A percentile compares a stretch with the other conserved stretches of the same genome.
phyloP scores from a whole-genome alignment of 495 filamentous ascomycete species.

The Parathielavia hyrcaniae region DNA sequence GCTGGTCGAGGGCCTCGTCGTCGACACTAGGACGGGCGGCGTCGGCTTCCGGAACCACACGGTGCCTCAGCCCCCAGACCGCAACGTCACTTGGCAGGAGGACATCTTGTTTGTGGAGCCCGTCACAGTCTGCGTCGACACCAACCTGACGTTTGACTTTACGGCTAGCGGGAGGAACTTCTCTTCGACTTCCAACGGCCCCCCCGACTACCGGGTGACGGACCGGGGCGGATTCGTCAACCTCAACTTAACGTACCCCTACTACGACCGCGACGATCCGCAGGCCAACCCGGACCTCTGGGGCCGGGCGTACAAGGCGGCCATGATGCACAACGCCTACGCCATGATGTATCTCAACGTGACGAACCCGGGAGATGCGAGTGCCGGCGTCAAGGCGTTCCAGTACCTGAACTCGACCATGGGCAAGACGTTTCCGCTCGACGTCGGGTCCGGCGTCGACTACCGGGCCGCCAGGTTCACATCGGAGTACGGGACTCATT shows the following conservation, averaged over 20 bases:
- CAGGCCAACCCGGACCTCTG: constrained; percentile 32
- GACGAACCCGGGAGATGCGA: constrained; percentile 17
- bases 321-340: constrained; percentile 37
- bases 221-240: constrained; percentile 42
- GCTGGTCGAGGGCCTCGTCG: constrained; percentile 40
- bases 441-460: not conserved
- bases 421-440: constrained; percentile 27
- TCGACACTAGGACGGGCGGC: constrained; percentile 37
- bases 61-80: constrained; percentile 22
- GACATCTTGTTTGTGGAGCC: constrained; percentile 46
- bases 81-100: constrained; percentile 38
- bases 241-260: constrained; percentile 28
- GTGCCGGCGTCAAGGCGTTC: constrained; percentile 18
- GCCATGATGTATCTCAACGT: constrained; percentile 23
- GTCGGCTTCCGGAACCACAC: constrained; percentile 47
- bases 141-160: constrained; percentile 42
- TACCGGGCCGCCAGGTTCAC: not conserved
- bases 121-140: constrained; percentile 39
- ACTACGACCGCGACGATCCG: constrained; percentile 17
- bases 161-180: constrained; percentile 9
- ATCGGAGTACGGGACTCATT: constrained; percentile 12
- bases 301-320: constrained; percentile 38
- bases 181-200: not conserved
- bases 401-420: constrained; percentile 34
- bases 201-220: constrained; percentile 26